Base-by-base conservation (phyloP, 2,329 filamentous ascomycete species). In the Chrysosporium queenslandicum region DNA sequence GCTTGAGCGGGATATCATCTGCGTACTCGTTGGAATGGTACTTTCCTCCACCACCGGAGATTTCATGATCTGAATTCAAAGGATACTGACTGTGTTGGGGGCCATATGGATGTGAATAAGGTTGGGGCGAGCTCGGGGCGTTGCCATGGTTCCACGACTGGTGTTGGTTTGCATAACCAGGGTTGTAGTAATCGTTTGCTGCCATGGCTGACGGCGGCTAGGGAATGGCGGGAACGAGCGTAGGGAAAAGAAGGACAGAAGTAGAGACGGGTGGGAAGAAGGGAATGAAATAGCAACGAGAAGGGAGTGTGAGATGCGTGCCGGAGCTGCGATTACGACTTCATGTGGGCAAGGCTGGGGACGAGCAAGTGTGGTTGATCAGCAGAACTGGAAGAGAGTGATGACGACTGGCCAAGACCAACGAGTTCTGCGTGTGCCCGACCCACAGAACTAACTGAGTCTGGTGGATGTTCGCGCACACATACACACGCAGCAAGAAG, bases 1-100 rank as follows among this genome's bases (percentile, higher is more conserved):
- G 55, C 57, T 70, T 71, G 30, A 72, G 53, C 1, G 69, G 69
- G 16, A 72, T 72, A 39, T 71, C 68, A 50, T 72, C 69, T 50
- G 68, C 60, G 50, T 71, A 71, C 21, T 68, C 63, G 40, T 70
- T 66, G 50, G 66, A 64, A 46, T 64, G 58, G 23, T 60, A 52
- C 46, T 64, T 62, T 20, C 66, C 68, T 9, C 64, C 65, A 4
- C 18, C 56, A 18, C 29, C n/a, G 27, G 48, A 45, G 29, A 61
- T 58, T 27, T 60, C 61, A 55, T 63, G 59, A 4, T 71, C 66
- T 8, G 68, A 67, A 32, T 54, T 55, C 40, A 68, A 66, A 25
- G 14, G 23, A 43, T 68, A 64, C 58, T 69, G 66, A 53, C 68
- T 69, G 55, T 69, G 58, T 42, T 63, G 64, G 52, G 60, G 59